Percentiles rank a stretch among this genome's conserved stretches.
phyloP scores from a whole-genome alignment of 306 rosid species.

The Acacia melanoxylon region DNA sequence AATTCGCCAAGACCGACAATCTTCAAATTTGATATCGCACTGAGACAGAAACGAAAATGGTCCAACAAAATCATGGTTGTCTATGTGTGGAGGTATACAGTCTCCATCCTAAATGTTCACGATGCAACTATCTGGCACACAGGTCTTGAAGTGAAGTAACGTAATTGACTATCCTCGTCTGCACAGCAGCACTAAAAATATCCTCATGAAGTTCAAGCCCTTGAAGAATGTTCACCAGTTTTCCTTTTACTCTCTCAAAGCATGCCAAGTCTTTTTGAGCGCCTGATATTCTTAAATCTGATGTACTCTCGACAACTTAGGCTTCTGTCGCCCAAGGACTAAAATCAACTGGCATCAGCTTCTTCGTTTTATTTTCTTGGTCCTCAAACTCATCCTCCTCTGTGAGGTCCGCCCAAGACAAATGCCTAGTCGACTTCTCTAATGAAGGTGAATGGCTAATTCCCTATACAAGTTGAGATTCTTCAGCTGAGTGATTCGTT shows the following conservation, averaged over 20 bases:
- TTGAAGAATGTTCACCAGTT: slow-evolving; percentile 49
- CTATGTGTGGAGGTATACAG: slow-evolving; percentile 93
- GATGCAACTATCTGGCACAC: slow-evolving; percentile 96
- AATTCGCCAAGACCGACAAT: slow-evolving; percentile 68
- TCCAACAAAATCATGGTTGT: slow-evolving; percentile 90
- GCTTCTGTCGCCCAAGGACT: slow-evolving; percentile 42
- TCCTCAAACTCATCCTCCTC: slow-evolving; percentile 65
- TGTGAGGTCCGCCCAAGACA: slow-evolving; percentile 71
- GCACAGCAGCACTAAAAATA: slow-evolving; percentile 61
- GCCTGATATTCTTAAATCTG: slow-evolving; percentile 47
- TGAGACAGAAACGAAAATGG: slow-evolving; percentile 92
- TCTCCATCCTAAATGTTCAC: slow-evolving; percentile 91
- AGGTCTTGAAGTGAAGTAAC: slow-evolving; percentile 52
- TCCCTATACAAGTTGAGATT: slow-evolving; percentile 29
- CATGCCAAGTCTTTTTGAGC: slow-evolving; percentile 55
- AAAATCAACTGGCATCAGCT: background rate
- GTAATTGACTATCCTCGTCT: slow-evolving; percentile 56
- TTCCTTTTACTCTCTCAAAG: slow-evolving; percentile 55
- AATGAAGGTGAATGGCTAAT: slow-evolving; percentile 19
- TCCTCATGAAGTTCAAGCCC: slow-evolving; percentile 67
- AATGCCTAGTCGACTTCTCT: slow-evolving; percentile 32
- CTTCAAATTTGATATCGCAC: slow-evolving; percentile 66
- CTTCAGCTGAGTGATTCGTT: slow-evolving; percentile 30
- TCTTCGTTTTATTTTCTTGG: slow-evolving; percentile 25
- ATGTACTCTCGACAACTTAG: slow-evolving; percentile 52